Percentiles rank a stretch among this genome's conserved stretches.
phyloP scores from a whole-genome alignment of 2,329 filamentous ascomycete species.

The Trichophyton verrucosum region DNA sequence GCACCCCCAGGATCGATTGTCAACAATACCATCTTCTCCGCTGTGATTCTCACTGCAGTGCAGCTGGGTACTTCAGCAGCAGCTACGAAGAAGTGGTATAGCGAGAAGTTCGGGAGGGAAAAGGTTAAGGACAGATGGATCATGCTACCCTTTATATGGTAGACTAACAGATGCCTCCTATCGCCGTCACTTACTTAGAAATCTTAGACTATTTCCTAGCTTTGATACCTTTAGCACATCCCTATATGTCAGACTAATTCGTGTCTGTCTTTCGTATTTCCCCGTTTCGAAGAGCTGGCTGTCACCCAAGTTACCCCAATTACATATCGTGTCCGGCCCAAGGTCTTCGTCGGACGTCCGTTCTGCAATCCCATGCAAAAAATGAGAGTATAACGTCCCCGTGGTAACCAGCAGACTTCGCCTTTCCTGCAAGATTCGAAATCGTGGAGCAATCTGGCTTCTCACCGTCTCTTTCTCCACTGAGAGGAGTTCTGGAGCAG shows the following conservation, averaged over 20 bases:
- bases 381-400: constrained; percentile 41
- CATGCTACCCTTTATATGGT: constrained; percentile 52
- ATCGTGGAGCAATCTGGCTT: constrained; percentile 22
- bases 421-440: constrained; percentile 67
- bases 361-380: constrained; percentile 48
- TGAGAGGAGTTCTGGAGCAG: constrained; percentile 26
- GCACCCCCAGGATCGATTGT: constrained; percentile 54
- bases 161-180: neutral
- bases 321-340: constrained; percentile 38
- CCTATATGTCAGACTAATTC: constrained; percentile 55
- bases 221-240: constrained; percentile 77
- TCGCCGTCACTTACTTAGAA: constrained; percentile 21
- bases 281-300: constrained; percentile 27
- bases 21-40: constrained; percentile 63
- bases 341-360: constrained; percentile 52
- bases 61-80: constrained; percentile 75
- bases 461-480: constrained; percentile 19
- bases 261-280: constrained; percentile 36
- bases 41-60: constrained; percentile 57
- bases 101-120: constrained; percentile 56
- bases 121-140: constrained; percentile 53
- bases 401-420: constrained; percentile 54
- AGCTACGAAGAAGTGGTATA: constrained; percentile 70
- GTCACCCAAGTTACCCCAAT: constrained; percentile 45
- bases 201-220: constrained; percentile 54